Evolutionary conservation across 352 stramenopile genomes (phyloP).

Genomic region (Globisporangium irregulare): DNA sequence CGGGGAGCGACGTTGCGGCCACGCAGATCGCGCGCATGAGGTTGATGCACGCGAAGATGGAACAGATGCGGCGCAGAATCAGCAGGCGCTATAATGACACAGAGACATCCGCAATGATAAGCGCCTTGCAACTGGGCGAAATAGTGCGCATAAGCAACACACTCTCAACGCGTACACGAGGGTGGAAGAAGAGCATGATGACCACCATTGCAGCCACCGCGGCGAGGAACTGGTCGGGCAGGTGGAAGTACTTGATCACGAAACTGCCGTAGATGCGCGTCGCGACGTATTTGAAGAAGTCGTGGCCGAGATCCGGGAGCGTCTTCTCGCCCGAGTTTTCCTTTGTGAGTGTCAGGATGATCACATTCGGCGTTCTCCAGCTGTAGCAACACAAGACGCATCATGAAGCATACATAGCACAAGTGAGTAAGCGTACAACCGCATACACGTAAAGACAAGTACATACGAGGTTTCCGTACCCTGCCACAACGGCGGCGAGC

Average conservation of each 20-base stretch:
- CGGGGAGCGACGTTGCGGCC: slow-evolving; percentile 80
- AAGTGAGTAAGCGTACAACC: background rate
- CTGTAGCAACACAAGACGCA: background rate
- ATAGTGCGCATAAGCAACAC: too few relatives aligned
- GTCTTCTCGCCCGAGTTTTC: slow-evolving; percentile 67
- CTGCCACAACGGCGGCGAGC: slow-evolving; percentile 73
- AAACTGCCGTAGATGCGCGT: slow-evolving; percentile 79
- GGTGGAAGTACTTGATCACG: slow-evolving; percentile 84
- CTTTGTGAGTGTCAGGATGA: slow-evolving; percentile 67
- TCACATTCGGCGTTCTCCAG: slow-evolving; percentile 81
- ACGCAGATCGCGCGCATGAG: slow-evolving; percentile 84
- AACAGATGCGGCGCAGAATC: slow-evolving; percentile 80
- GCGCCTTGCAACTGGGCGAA: background rate
- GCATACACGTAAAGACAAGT: background rate
- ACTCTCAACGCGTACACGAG: slow-evolving; percentile 45
- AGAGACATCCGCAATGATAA: slow-evolving; percentile 8
- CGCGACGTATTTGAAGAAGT: slow-evolving; percentile 86
- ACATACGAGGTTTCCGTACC: slow-evolving; percentile 4
- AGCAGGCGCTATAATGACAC: slow-evolving; percentile 52
- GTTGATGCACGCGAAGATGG: slow-evolving; percentile 85
- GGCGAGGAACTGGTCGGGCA: slow-evolving; percentile 81
- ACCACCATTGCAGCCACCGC: slow-evolving; percentile 65
- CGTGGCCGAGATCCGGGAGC: slow-evolving; percentile 79
- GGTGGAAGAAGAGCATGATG: slow-evolving; percentile 70
- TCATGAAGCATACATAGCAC: background rate